phyloP scores from a whole-genome alignment of 345 rosid species.

The Mangifera indica region DNA sequence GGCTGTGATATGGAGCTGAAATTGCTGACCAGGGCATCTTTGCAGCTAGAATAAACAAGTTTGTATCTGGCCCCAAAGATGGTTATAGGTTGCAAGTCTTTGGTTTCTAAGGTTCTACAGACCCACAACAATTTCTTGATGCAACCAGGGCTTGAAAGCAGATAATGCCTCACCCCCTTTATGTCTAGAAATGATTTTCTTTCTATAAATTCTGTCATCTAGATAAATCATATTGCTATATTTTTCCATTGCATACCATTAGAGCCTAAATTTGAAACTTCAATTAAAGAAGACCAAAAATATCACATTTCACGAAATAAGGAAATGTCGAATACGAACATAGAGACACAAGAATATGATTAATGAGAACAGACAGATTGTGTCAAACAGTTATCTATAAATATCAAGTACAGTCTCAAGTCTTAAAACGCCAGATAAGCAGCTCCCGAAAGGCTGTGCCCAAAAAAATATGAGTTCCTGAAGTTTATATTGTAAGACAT shows the following conservation, averaged over 20 bases:
- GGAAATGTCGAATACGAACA: background rate
- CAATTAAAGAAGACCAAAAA: background rate
- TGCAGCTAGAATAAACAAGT: no score
- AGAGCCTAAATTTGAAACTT: background rate
- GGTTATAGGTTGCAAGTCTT: no score
- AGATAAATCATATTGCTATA: background rate
- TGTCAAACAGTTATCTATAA: no score
- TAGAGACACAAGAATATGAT: background rate
- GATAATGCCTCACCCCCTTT: no score
- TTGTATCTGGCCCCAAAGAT: no score
- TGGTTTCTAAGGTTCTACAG: no score
- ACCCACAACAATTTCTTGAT: no score
- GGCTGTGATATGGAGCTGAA: no score
- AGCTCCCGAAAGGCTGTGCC: background rate
- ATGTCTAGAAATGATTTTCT: background rate
- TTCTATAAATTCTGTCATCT: background rate
- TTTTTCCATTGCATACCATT: background rate
- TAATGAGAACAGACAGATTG: background rate
- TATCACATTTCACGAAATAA: background rate
- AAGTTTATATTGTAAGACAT: no score
- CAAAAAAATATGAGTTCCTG: no score
- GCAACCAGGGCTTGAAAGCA: no score
- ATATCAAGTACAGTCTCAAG: background rate
- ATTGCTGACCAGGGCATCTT: no score
- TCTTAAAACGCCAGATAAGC: background rate